Percentiles rank a stretch among this genome's conserved stretches.
Conservation (phyloP, 768 basidiomycete genomes). For the Porphyrellus cyaneotinctus region DNA sequence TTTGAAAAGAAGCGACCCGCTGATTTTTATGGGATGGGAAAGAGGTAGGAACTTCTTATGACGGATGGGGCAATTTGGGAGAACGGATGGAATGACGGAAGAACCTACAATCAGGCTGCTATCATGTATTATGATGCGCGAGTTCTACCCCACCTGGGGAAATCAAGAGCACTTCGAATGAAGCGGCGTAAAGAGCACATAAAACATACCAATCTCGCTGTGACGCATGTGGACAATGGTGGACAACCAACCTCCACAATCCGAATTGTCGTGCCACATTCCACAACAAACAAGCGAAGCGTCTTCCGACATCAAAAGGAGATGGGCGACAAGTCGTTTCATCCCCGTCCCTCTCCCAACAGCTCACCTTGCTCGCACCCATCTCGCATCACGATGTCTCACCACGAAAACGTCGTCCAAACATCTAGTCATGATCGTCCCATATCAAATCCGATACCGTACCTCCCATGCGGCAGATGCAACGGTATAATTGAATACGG, state of each 20-base stretch:
- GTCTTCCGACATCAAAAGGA: constrained; percentile 23
- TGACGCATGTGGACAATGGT: constrained; percentile 21
- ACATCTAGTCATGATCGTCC: constrained; percentile 8
- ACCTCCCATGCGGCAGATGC: constrained; percentile 29
- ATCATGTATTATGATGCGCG: constrained; percentile 8
- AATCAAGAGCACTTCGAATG: constrained; percentile 21
- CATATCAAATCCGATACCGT: constrained; percentile 7
- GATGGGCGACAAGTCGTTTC: constrained; percentile 3
- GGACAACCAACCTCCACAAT: constrained; percentile 17
- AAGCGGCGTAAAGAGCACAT: constrained; percentile 18
- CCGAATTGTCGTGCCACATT: constrained; percentile 18
- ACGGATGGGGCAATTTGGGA: constrained; percentile 10
- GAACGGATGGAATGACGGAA: constrained; percentile 11
- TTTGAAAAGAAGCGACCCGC: constrained; percentile 6
- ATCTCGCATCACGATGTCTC: constrained; percentile 17
- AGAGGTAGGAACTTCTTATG: constrained; percentile 18
- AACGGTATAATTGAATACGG: constrained; percentile 25
- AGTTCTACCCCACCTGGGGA: constrained; percentile 9
- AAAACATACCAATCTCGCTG: constrained; percentile 18
- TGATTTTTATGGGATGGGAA: constrained; percentile 1
- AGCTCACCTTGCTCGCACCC: constrained; percentile 12
- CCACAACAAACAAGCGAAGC: constrained; percentile 33
- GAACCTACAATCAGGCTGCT: constrained; percentile 7
- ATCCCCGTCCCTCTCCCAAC: constrained; percentile 4
- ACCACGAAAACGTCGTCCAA: constrained; percentile 8